Conservation (phyloP, 768 basidiomycete genomes). For the Artomyces pyxidatus region DNA sequence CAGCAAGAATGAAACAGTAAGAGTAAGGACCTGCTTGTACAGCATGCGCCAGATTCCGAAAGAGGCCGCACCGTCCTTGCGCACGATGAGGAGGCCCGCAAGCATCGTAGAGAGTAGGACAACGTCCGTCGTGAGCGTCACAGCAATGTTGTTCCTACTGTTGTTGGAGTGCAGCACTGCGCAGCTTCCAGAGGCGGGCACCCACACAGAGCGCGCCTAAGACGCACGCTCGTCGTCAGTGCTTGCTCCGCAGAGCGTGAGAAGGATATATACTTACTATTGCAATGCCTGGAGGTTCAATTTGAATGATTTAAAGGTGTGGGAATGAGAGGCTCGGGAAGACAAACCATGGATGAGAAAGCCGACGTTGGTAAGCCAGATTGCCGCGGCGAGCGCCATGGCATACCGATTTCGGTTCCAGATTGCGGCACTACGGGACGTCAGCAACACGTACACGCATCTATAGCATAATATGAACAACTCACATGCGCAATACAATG, state of each 20-base stretch:
- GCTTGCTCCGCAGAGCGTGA: background rate
- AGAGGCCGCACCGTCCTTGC: background rate
- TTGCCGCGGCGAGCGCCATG: background rate
- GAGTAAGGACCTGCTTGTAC: conserved; percentile 2
- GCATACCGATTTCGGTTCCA: background rate
- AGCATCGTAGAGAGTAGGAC: conserved; percentile 2
- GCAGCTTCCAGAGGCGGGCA: background rate
- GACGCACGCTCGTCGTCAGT: background rate
- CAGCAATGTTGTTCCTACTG: background rate
- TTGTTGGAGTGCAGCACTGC: background rate
- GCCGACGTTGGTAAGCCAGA: conserved; percentile 1
- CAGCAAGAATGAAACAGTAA: background rate
- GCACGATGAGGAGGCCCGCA: conserved; percentile 1
- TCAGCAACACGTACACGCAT: background rate
- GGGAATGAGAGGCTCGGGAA: no score
- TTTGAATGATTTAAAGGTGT: no score
- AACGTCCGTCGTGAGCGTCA: conserved; percentile 3
- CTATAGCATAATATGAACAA: background rate
- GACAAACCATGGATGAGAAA: conserved; percentile 5
- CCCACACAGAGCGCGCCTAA: conserved; percentile 1
- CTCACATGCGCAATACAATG: conserved; percentile 7
- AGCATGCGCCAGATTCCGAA: background rate
- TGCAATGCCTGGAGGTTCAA: no score
- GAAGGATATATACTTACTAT: background rate
- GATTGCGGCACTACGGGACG: background rate